Conservation (phyloP, 2,329 filamentous ascomycete species). For the Monosporascus sp. region DNA sequence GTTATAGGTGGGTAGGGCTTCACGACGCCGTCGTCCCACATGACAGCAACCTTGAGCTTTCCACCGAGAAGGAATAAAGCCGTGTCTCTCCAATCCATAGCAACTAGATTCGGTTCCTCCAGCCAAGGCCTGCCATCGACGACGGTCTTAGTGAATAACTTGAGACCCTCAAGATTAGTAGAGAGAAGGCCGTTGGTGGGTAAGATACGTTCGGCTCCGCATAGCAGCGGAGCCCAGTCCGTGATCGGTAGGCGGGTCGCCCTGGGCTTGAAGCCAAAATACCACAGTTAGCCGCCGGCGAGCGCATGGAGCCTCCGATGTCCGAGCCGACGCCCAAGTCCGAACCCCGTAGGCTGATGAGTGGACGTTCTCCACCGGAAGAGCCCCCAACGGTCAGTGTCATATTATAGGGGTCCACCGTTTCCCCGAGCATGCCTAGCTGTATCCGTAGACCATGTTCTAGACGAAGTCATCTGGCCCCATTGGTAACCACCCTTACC, state of each 20-base stretch:
- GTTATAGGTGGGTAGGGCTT: slow-evolving; percentile 54
- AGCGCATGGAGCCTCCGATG: slow-evolving; percentile 45
- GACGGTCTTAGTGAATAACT: slow-evolving; percentile 36
- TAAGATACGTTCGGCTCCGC: slow-evolving; percentile 40
- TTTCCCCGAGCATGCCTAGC: slow-evolving; percentile 31
- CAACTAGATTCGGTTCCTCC: slow-evolving; percentile 16
- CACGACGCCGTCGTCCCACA: slow-evolving; percentile 56
- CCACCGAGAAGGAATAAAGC: slow-evolving; percentile 14
- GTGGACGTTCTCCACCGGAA: slow-evolving; percentile 52
- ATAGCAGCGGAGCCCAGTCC: slow-evolving; percentile 33
- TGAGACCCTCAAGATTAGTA: slow-evolving; percentile 43
- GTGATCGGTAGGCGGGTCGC: slow-evolving; percentile 35
- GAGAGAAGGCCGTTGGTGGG: slow-evolving; percentile 49
- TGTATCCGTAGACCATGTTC: neutral
- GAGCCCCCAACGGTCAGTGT: slow-evolving; percentile 47
- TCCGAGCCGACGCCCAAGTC: slow-evolving; percentile 50
- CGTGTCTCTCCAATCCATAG: slow-evolving; percentile 17
- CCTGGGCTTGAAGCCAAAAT: slow-evolving; percentile 38
- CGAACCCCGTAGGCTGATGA: slow-evolving; percentile 46
- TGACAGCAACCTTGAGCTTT: slow-evolving; percentile 55
- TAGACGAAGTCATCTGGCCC: neutral
- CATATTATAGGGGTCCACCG: slow-evolving; percentile 49
- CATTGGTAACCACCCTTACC: slow-evolving; percentile 17
- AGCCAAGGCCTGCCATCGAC: slow-evolving; percentile 21
- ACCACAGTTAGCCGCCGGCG: slow-evolving; percentile 42